phyloP scores from a whole-genome alignment of 768 basidiomycete species.

The Leccinellum rugosiceps region DNA sequence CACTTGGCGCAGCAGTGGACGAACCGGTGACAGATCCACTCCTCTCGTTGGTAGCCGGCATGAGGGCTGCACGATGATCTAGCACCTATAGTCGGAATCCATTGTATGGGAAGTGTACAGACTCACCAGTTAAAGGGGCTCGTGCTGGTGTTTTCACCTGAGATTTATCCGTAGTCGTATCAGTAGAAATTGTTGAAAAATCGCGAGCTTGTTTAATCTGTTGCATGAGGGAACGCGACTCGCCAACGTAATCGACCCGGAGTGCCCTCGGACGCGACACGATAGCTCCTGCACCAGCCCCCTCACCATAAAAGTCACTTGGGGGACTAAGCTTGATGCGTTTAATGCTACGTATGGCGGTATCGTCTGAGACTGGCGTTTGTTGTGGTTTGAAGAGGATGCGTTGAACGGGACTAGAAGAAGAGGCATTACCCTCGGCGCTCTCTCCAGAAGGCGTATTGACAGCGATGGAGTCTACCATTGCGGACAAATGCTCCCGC shows the following conservation, averaged over 20 bases:
- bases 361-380: slow-evolving; percentile 38
- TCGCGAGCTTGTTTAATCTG: slow-evolving; percentile 76
- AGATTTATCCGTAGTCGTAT: slow-evolving; percentile 35
- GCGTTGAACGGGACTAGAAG: slow-evolving; percentile 42
- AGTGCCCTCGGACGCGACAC: slow-evolving; percentile 46
- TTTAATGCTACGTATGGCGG: slow-evolving; percentile 71
- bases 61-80: slow-evolving; percentile 12
- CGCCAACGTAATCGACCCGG: slow-evolving; percentile 73
- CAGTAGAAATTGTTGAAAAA: slow-evolving; percentile 72
- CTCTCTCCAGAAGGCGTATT: slow-evolving; percentile 62
- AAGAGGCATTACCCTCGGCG: slow-evolving; percentile 40
- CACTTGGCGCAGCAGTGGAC: slow-evolving; percentile 31
- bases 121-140: slow-evolving; percentile 16
- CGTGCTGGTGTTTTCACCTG: not conserved
- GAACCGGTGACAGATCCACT: slow-evolving; percentile 25
- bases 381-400: slow-evolving; percentile 49
- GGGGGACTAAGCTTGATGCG: slow-evolving; percentile 75
- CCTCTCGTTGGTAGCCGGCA: slow-evolving; percentile 15
- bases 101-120: not conserved
- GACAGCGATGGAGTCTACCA: slow-evolving; percentile 93
- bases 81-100: slow-evolving; percentile 1
- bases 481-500: slow-evolving; percentile 86
- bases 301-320: slow-evolving; percentile 55
- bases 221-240: slow-evolving; percentile 74
- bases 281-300: slow-evolving; percentile 43